Base-by-base conservation (phyloP, 1,284 basidiomycete species). In the Earliella scabrosa region DNA sequence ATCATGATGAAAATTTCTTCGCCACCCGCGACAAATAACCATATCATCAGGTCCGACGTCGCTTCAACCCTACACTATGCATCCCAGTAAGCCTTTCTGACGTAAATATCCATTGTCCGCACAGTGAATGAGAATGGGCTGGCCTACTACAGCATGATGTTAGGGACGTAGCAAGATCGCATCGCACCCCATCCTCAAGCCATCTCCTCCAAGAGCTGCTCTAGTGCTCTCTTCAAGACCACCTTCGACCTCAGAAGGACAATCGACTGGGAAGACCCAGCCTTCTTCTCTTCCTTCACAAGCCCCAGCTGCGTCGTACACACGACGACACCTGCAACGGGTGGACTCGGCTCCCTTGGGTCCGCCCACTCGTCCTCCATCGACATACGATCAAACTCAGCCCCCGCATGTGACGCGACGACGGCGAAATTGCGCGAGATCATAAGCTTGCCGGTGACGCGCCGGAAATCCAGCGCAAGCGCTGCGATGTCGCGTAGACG, bases 391-490 rank as follows among this genome's bases (percentile, higher is more conserved):
- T 77, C 69, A 51, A 78, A 85, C 20, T 43, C 58, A 73, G 13
- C 75, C 60, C 11, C 75, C 70, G 67, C 76, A 73, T 50, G 4
- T 2, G 31, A 36, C n/a, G 50, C 41, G 16, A 55, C 79, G 53
- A 61, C 82, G 78, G 38, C 75, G 76, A 2, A 77, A 77, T 6
- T 78, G 77, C 39, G 52, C 11, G 59, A 54, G 2, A 59, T 24
- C 18, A 85, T 71, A 21, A 76, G 78, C 61, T 83, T 80, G 1
- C 82, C 81, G 29, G 82, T 74, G 16, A 75, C 77, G 60, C 73
- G 76, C 59, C 83, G 82, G 48, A 86, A 59, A 13, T 73, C 72
- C 23, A 78, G 65, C 0, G 81, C 76, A 51, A 75, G 68, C 32
- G 72, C 69, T 40, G 77, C 72, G 9, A 85, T 72, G 21, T 68